Conservation (phyloP, 768 basidiomycete genomes). For the Tricholoma furcatifolium region DNA sequence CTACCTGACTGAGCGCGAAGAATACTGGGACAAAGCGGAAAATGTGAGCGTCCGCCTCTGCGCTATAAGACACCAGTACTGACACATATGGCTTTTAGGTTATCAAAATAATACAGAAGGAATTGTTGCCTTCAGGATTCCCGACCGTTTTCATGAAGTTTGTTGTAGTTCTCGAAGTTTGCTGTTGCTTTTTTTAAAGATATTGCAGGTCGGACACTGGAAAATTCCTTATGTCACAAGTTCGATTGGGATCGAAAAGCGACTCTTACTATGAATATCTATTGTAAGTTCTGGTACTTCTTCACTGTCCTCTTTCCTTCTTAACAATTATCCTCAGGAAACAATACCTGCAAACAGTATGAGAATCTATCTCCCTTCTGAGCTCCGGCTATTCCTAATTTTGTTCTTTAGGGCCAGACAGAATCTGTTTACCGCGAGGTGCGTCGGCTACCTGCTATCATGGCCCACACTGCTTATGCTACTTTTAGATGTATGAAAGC, state of each 20-base stretch:
- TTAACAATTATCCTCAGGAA: slow-evolving; percentile 45
- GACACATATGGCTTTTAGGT: slow-evolving; percentile 27
- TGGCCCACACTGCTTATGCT: background rate
- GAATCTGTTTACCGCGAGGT: slow-evolving; percentile 81
- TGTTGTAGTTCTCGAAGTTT: background rate
- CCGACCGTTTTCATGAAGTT: slow-evolving; percentile 86
- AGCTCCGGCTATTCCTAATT: background rate
- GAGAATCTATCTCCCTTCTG: background rate
- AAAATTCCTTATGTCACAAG: slow-evolving; percentile 59
- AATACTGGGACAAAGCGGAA: slow-evolving; percentile 85
- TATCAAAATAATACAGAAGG: slow-evolving; percentile 68
- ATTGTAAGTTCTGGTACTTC: slow-evolving; percentile 43
- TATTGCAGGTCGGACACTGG: slow-evolving; percentile 37
- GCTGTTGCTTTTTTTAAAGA: background rate
- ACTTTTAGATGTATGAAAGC: slow-evolving; percentile 75
- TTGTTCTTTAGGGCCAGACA: slow-evolving; percentile 53
- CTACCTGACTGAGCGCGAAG: slow-evolving; percentile 68
- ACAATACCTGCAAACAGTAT: slow-evolving; percentile 82
- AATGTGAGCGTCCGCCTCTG: slow-evolving; percentile 36
- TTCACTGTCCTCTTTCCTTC: background rate
- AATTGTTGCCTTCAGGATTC: slow-evolving; percentile 63
- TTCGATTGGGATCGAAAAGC: slow-evolving; percentile 90
- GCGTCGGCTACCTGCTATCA: slow-evolving; percentile 1
- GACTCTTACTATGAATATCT: slow-evolving; percentile 96
- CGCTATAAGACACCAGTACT: background rate